Conservation (phyloP, 345 rosid species). For the Lepidium aucheri region DNA sequence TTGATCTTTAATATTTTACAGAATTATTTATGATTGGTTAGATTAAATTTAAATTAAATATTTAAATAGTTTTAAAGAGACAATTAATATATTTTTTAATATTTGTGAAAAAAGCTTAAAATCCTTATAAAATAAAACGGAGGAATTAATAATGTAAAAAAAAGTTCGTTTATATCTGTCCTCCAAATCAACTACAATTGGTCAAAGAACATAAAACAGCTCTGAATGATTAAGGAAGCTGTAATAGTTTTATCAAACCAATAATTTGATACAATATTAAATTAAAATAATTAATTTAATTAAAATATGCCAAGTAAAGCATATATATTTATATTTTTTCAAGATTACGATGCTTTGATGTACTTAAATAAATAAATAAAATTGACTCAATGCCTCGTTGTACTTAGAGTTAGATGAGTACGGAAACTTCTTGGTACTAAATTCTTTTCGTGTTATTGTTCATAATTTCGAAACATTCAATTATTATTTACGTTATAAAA, state of each 20-base stretch:
- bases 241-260: not conserved
- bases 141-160: no score
- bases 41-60: no score
- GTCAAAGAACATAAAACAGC: slow-evolving; percentile 21
- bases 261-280: not conserved
- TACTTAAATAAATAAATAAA: not conserved
- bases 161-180: not conserved
- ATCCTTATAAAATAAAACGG: no score
- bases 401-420: slow-evolving; percentile 17
- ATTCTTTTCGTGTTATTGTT: not conserved
- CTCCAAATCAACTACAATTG: not conserved
- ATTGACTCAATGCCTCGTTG: slow-evolving; percentile 9
- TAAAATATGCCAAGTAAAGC: slow-evolving; percentile 6
- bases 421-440: slow-evolving; percentile 20
- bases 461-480: slow-evolving; percentile 9
- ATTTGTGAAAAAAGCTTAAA: no score
- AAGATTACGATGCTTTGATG: not conserved
- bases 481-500: slow-evolving; percentile 1
- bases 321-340: not conserved
- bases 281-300: not conserved
- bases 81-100: no score
- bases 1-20: no score
- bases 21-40: no score
- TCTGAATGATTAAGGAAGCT: slow-evolving; percentile 11
- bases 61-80: no score